Conservation (phyloP, 2,329 filamentous ascomycete species). For the Hirsutella rhossiliensis region DNA sequence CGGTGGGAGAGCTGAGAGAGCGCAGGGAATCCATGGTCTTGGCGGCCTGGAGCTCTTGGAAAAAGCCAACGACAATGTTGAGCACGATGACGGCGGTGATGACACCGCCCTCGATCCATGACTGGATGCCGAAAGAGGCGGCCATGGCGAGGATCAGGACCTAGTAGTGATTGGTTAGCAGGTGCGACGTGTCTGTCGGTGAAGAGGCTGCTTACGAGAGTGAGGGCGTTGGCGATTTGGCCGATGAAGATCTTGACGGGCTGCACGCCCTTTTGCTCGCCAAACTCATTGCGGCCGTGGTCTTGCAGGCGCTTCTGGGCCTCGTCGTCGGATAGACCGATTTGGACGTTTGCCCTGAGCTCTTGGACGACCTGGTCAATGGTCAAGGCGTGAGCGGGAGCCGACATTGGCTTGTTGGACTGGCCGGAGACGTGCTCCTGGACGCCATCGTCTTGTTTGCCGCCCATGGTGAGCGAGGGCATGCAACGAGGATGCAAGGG, state of each 20-base stretch:
- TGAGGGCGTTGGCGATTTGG: constrained; percentile 60
- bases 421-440: constrained; percentile 23
- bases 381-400: constrained; percentile 51
- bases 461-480: constrained; percentile 10
- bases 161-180: constrained; percentile 8
- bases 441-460: constrained; percentile 11
- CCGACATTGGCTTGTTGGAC: constrained; percentile 38
- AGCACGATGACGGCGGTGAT: constrained; percentile 44
- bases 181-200: not conserved
- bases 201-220: constrained; percentile 32
- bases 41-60: constrained; percentile 33
- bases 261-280: constrained; percentile 46
- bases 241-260: constrained; percentile 50
- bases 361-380: constrained; percentile 39
- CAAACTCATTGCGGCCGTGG: constrained; percentile 52
- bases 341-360: constrained; percentile 40
- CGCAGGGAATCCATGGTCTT: constrained; percentile 37
- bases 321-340: constrained; percentile 44
- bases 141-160: constrained; percentile 45
- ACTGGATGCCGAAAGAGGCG: constrained; percentile 43
- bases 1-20: constrained; percentile 30
- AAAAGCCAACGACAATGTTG: constrained; percentile 42
- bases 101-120: constrained; percentile 49
- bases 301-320: constrained; percentile 40
- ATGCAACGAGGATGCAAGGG: not conserved